Percentiles rank a stretch among this genome's conserved stretches.
These are phyloP conservation scores for Apiosordaria backusii DNA, from an alignment of 495 filamentous ascomycete genomes.

Conservation along the genomic window DNA sequence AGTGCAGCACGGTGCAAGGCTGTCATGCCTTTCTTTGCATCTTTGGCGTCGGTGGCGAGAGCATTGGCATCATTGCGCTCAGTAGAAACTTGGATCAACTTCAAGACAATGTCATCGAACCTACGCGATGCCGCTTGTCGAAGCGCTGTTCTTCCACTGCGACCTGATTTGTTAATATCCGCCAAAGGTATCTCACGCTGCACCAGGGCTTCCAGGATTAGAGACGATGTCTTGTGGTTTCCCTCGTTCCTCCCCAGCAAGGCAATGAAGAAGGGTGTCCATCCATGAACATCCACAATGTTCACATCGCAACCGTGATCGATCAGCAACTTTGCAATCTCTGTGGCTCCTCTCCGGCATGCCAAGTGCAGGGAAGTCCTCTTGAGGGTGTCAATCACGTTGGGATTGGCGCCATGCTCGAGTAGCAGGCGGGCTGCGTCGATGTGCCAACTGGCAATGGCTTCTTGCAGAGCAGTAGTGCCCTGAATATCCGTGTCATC, in stretches of 20 bases:
- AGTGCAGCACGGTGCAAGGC: slow-evolving; percentile 32
- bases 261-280: slow-evolving; percentile 26
- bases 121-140: slow-evolving; percentile 25
- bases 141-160: slow-evolving; percentile 19
- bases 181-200: slow-evolving; percentile 12
- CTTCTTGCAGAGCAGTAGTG: slow-evolving; percentile 23
- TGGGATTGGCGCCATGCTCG: slow-evolving; percentile 28
- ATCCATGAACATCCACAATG: slow-evolving; percentile 16
- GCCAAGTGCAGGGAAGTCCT: slow-evolving; percentile 55
- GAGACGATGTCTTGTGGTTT: neutral
- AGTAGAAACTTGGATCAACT: slow-evolving; percentile 10
- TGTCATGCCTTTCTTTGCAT: slow-evolving; percentile 25
- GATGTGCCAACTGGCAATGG: slow-evolving; percentile 1
- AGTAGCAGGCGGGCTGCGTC: slow-evolving; percentile 18
- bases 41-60: slow-evolving; percentile 18
- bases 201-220: slow-evolving; percentile 24
- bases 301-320: slow-evolving; percentile 46
- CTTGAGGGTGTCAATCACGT: slow-evolving; percentile 45
- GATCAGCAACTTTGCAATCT: slow-evolving; percentile 48
- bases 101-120: slow-evolving; percentile 19
- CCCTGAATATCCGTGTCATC: slow-evolving; percentile 22
- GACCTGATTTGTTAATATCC: slow-evolving; percentile 26
- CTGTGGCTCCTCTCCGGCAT: slow-evolving; percentile 41
- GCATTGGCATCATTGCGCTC: slow-evolving; percentile 6
- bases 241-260: slow-evolving; percentile 16